phyloP scores from a whole-genome alignment of 2,329 filamentous ascomycete species.

The Clonostachys rhizophaga region DNA sequence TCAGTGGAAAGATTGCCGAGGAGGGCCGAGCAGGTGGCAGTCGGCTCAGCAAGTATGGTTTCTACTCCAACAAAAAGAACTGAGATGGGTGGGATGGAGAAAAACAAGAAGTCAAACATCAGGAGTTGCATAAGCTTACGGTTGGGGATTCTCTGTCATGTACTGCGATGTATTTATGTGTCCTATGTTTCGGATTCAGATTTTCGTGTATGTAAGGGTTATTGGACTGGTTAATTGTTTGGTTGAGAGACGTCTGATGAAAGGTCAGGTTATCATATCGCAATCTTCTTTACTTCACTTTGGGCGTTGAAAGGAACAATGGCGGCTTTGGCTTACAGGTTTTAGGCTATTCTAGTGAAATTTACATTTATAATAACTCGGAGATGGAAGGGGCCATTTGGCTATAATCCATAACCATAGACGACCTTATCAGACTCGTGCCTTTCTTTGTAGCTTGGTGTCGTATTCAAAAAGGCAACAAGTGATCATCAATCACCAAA shows the following conservation, averaged over 20 bases:
- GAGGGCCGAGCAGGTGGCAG: constrained; percentile 51
- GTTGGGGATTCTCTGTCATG: too few species aligned
- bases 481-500: background rate
- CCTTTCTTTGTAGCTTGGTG: too few species aligned
- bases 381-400: background rate
- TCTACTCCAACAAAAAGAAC: background rate
- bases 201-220: background rate
- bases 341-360: too few species aligned
- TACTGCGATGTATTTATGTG: too few species aligned
- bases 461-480: too few species aligned
- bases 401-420: too few species aligned
- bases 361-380: background rate
- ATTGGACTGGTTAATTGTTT: background rate
- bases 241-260: background rate
- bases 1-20: constrained; percentile 70
- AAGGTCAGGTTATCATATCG: too few species aligned
- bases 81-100: background rate
- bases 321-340: too few species aligned
- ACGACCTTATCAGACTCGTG: too few species aligned
- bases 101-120: background rate
- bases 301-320: too few species aligned
- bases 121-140: too few species aligned
- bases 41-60: constrained; percentile 11
- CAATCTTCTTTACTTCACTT: too few species aligned
- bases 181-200: background rate